Base-by-base conservation (phyloP, 208 protist genomes). In the Balamuthia mandrillaris region DNA sequence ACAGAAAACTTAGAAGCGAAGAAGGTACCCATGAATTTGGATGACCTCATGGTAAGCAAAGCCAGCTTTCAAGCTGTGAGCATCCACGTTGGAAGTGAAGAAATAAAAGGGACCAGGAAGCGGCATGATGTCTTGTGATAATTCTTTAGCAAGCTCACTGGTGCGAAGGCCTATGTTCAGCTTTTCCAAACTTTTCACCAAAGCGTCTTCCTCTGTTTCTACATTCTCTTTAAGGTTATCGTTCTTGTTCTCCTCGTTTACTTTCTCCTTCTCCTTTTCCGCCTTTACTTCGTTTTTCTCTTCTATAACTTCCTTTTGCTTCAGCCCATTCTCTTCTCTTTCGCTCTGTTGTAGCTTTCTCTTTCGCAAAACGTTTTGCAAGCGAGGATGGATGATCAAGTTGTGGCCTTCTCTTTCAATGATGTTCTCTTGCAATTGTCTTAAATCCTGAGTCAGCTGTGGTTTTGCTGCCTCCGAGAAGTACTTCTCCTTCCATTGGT, bases 71-170 rank as follows among this genome's bases (percentile, higher is more conserved):
- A 60, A 47, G 29, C 58, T 41, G 27, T 78, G 68, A 1, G 45
- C 68, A n/a, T 78, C 68, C 5, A 78, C 68, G 27, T 78, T 78
- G 21, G 68, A 78, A 1, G 68, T 78, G 45, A 78, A 78, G 4
- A 78, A 21, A 31, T 60, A 78, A 47, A 78, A 78, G 44, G 44
- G 14, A 21, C 42, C 68, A 1, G 44, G 12, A 14, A 29, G 68
- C 31, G 33, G 31, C 18, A 78, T 60, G 18, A 5, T 39, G 33
- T 5, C 41, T 4, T 5, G 27, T 2, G 37, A 14, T 70, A 18
- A 33, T 77, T n/a, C 1, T 6, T 33, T 27, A 54, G n/a, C 58
- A 35, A 10, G 24, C 5, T 7, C 4, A 27, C 3, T n/a, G n/a
- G n/a, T n/a, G n/a, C n/a, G n/a, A n/a, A n/a, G n/a, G 33, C 27